phyloP scores from a whole-genome alignment of 495 filamentous ascomycete genomes.

The Aspergillus bertholletiae region DNA sequence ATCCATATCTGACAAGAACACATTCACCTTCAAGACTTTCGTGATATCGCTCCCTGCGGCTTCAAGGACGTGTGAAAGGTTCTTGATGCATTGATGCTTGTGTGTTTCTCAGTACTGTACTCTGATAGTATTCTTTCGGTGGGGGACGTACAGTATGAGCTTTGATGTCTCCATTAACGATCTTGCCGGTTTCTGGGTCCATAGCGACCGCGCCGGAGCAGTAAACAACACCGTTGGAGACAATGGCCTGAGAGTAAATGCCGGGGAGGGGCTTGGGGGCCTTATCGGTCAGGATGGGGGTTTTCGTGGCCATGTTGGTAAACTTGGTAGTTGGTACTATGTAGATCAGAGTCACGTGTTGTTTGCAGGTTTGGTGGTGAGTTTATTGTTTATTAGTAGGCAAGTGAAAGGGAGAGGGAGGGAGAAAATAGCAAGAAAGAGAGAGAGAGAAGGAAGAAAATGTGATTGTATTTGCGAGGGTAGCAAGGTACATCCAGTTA shows the following conservation, averaged over 20 bases:
- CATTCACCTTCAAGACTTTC: slow-evolving; percentile 67
- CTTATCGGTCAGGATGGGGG: slow-evolving; percentile 43
- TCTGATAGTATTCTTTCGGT: background rate
- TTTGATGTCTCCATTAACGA: slow-evolving; percentile 48
- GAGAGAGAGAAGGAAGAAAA: no score
- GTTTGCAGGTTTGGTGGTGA: no score
- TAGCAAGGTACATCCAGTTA: no score
- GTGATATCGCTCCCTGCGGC: slow-evolving; percentile 58
- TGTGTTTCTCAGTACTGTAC: background rate
- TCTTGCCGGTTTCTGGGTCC: slow-evolving; percentile 39
- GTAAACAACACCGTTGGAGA: slow-evolving; percentile 55
- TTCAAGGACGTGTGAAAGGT: slow-evolving; percentile 61
- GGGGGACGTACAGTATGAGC: slow-evolving; percentile 41
- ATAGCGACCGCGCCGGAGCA: slow-evolving; percentile 50
- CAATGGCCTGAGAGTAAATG: slow-evolving; percentile 54
- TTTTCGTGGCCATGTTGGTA: slow-evolving; percentile 29
- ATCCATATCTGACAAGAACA: slow-evolving; percentile 67
- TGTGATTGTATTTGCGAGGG: no score
- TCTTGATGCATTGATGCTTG: slow-evolving; percentile 53
- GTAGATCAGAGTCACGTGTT: no score
- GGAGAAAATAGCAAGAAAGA: no score
- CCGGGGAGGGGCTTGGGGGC: slow-evolving; percentile 50
- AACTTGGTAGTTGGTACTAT: no score
- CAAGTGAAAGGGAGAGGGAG: no score
- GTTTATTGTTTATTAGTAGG: no score